Evolutionary conservation across 495 filamentous ascomycete species (phyloP).

Genomic region (Parmelia sp.): DNA sequence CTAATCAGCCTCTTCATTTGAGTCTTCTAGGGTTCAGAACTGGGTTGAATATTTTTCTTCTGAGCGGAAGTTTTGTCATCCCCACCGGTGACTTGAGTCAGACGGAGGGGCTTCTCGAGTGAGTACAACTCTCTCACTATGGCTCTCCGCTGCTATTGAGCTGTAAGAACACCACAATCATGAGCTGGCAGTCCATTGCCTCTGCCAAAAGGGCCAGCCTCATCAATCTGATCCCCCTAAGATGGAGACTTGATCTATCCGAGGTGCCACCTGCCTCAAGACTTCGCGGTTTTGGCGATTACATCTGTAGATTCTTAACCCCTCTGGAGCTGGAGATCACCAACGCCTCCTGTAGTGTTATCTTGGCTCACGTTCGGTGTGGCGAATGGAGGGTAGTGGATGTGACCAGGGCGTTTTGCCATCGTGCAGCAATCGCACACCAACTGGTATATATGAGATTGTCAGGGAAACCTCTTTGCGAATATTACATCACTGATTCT

Average conservation of each 20-base stretch:
- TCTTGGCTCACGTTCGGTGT: slow-evolving; percentile 32
- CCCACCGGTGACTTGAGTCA: too few species aligned
- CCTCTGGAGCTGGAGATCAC: slow-evolving; percentile 35
- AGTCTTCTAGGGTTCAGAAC: too few species aligned
- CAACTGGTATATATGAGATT: slow-evolving; percentile 31
- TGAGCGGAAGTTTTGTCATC: too few species aligned
- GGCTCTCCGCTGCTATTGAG: too few species aligned
- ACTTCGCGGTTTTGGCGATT: slow-evolving; percentile 23
- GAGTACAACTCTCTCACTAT: too few species aligned
- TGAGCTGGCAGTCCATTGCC: neutral
- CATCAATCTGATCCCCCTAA: neutral
- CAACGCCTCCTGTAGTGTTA: slow-evolving; percentile 28
- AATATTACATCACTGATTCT: neutral
- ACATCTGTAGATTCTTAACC: slow-evolving; percentile 32
- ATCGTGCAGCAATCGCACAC: slow-evolving; percentile 40
- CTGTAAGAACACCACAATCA: too few species aligned
- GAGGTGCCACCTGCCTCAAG: neutral
- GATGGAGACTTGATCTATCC: neutral
- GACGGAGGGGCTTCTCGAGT: too few species aligned
- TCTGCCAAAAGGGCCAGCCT: neutral
- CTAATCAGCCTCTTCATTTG: too few species aligned
- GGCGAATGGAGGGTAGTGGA: slow-evolving; percentile 30
- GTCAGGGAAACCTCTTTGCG: neutral
- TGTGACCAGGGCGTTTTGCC: slow-evolving; percentile 41
- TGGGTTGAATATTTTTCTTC: too few species aligned